A percentile compares a stretch with the other conserved stretches of the same genome.
Evolutionary conservation across 306 rosid genomes (phyloP).

Genomic region (Inga leiocalycina): DNA sequence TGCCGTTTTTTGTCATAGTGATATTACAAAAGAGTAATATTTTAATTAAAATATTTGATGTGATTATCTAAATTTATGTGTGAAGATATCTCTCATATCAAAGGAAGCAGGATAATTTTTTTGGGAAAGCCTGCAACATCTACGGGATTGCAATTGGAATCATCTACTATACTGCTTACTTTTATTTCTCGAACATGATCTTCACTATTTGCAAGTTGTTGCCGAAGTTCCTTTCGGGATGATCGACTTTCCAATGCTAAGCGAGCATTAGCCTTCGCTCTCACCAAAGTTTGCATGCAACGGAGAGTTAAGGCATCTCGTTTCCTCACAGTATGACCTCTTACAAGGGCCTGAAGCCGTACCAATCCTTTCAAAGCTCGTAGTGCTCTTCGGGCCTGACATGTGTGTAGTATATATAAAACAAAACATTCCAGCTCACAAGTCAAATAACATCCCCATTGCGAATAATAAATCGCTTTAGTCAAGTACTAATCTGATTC

Average conservation of each 20-base stretch:
- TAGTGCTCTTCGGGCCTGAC: conserved; percentile 94
- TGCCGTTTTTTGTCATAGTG: too few relatives aligned
- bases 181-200: conserved; percentile 82
- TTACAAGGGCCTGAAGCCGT: conserved; percentile 96
- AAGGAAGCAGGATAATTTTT: conserved; percentile 2
- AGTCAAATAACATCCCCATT: conserved; percentile 15
- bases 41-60: too few relatives aligned
- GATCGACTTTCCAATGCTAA: conserved; percentile 80
- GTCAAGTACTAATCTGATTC: not conserved
- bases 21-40: too few relatives aligned
- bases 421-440: conserved; percentile 6
- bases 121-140: not conserved
- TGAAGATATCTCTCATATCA: too few relatives aligned
- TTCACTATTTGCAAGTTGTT: conserved; percentile 57
- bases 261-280: conserved; percentile 43
- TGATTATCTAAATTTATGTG: too few relatives aligned
- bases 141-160: not conserved
- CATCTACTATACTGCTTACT: conserved; percentile 53
- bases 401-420: not conserved
- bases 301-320: conserved; percentile 97
- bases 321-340: conserved; percentile 99
- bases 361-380: conserved; percentile 97
- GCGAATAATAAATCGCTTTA: conserved; percentile 1
- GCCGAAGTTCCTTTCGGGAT: conserved; percentile 67
- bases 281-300: too few relatives aligned